phyloP scores from a whole-genome alignment of 2,329 filamentous ascomycete genomes.

The Cordyceps cicadae region DNA sequence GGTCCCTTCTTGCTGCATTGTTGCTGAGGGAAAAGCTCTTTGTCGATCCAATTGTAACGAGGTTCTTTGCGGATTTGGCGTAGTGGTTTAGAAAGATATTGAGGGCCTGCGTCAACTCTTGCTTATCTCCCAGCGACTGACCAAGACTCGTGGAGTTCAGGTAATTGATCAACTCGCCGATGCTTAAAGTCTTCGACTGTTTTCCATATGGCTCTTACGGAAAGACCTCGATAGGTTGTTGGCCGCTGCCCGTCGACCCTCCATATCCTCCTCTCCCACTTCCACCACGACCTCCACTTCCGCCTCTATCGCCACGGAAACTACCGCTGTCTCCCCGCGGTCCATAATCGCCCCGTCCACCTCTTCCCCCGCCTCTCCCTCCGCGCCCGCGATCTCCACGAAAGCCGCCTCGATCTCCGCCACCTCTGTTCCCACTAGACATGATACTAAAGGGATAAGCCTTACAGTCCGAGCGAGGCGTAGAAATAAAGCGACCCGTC shows the following conservation, averaged over 20 bases:
- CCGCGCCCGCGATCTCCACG: not conserved
- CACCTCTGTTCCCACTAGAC: not conserved
- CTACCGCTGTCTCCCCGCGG: no score
- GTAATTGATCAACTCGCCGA: constrained; percentile 19
- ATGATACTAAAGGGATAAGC: not conserved
- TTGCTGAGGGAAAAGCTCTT: no score
- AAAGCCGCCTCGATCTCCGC: not conserved
- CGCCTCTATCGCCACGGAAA: no score
- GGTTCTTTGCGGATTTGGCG: constrained; percentile 18
- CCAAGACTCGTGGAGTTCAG: constrained; percentile 20
- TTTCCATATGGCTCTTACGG: not conserved
- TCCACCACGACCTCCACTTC: not conserved
- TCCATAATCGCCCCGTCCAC: no score
- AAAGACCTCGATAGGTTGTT: not conserved
- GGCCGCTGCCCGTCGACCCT: not conserved
- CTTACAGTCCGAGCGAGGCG: not conserved
- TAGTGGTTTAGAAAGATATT: constrained; percentile 24
- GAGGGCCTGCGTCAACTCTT: constrained; percentile 16
- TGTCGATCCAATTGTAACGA: no score
- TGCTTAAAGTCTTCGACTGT: constrained; percentile 19
- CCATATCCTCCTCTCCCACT: not conserved
- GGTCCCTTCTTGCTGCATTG: no score
- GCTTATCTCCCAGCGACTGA: constrained; percentile 18
- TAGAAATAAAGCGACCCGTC: not conserved
- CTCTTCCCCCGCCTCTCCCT: no score